Base-by-base conservation (phyloP, 495 filamentous ascomycete genomes). In the Jackrogersella multiformis region DNA sequence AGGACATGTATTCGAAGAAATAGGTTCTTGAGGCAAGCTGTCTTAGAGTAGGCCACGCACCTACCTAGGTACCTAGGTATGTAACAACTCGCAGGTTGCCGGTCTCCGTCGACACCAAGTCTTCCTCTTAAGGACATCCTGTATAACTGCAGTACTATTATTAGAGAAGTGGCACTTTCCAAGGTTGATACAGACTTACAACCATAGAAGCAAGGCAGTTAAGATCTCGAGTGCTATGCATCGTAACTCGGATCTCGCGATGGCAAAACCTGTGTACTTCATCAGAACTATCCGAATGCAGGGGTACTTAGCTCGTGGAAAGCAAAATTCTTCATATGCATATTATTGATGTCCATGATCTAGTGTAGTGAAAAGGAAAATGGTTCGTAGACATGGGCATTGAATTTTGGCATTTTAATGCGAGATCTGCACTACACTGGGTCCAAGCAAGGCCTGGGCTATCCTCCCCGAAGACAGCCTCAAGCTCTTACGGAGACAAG, bases 171-270 rank as follows among this genome's bases (percentile, higher is more conserved):
- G 26, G 8, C n/a, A 30, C 1, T 16, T n/a, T 32, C 24, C 6
- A 32, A 32, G 21, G 15, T 18, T 18, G 15, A 15, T 26, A 13
- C 8, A 49, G 45, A 49, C 5, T 23, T 30, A 24, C 15, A 23
- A 51, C 13, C 9, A 13, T 26, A 9, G 38, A 35, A 54, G 51
- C 23, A 21, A 56, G 38, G 28, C 28, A 28, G 48, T 13, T 13
- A 64, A 21, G 53, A 64, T 56, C 61, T 23, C n/a, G 34, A 55
- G 16, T 51, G 7, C 8, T 26, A 35, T 55, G n/a, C n/a, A 62
- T 46, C 8, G 12, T 16, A n/a, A 28, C 12, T 46, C 30, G 28
- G 38, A 54, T 62, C 48, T 54, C 9, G 13, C 28, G 26, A 42
- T 5, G 36, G 12, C 26, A 34, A 8, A 23, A 53, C 28, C 18